A percentile compares a stretch with the other conserved stretches of the same genome.
Evolutionary conservation across 2,329 filamentous ascomycete species (phyloP).

Genomic region (Thielaviopsis euricoi): DNA sequence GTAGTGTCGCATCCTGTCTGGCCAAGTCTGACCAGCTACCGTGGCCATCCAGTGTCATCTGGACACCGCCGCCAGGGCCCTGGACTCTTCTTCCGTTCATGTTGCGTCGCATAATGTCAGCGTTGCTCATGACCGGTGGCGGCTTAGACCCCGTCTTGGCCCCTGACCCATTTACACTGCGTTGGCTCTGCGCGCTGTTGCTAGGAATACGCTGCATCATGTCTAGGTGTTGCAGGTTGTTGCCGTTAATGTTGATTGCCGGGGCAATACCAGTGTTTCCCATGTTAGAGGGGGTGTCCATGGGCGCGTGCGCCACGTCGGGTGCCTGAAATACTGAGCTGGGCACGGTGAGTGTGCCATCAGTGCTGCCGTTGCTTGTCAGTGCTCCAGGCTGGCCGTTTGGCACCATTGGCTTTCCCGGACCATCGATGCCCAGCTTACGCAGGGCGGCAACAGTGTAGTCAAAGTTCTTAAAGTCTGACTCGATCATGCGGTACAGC

Average conservation of each 20-base stretch:
- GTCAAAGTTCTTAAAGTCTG: constrained; percentile 85
- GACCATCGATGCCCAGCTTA: constrained; percentile 8
- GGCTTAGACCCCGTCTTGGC: constrained; percentile 1
- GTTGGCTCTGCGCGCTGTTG: constrained; percentile 8
- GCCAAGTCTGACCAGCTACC: constrained; percentile 87
- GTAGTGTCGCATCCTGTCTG: constrained; percentile 62
- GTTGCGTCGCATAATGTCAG: constrained; percentile 9
- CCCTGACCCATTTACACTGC: constrained; percentile 7
- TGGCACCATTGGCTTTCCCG: neutral
- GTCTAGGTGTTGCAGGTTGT: neutral
- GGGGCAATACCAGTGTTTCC: neutral
- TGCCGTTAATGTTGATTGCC: neutral
- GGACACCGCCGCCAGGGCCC: constrained; percentile 68
- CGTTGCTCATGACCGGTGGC: neutral
- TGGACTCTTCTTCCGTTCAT: constrained; percentile 41
- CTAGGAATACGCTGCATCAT: constrained; percentile 4
- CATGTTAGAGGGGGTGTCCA: neutral
- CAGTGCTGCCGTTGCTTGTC: neutral
- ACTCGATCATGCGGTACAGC: constrained; percentile 85
- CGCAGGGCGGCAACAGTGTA: constrained; percentile 61
- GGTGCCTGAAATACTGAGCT: constrained; percentile 22
- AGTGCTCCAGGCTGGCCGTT: neutral
- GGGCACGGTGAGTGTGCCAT: constrained; percentile 29
- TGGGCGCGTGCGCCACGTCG: constrained; percentile 12
- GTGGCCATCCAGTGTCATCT: constrained; percentile 77